Conservation (phyloP, 805 yeast genomes). For the Blastobotrys mokoenaii region DNA sequence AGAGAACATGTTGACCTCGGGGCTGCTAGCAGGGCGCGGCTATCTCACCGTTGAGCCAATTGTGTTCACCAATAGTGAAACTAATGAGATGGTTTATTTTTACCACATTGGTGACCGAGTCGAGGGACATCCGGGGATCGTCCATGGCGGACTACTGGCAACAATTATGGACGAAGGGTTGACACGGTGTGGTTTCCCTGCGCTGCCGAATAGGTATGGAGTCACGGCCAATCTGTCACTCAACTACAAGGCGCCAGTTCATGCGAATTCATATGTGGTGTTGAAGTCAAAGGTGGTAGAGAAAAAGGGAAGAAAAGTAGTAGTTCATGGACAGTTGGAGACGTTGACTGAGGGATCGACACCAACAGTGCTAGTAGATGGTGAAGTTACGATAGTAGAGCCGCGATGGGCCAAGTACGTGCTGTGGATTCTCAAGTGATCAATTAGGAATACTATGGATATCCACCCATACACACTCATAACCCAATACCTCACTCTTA, state of each 20-base stretch:
- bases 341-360: slow-evolving; percentile 17
- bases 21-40: slow-evolving; percentile 59
- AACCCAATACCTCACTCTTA: too few species aligned
- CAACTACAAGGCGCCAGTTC: slow-evolving; percentile 38
- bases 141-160: slow-evolving; percentile 73
- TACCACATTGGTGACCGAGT: slow-evolving; percentile 60
- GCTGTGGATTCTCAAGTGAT: slow-evolving; percentile 34
- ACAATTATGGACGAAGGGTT: slow-evolving; percentile 78
- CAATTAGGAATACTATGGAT: too few species aligned
- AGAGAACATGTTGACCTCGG: slow-evolving; percentile 36
- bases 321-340: slow-evolving; percentile 54
- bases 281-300: slow-evolving; percentile 56
- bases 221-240: slow-evolving; percentile 72
- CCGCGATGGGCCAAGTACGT: slow-evolving; percentile 82
- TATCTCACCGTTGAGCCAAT: slow-evolving; percentile 71
- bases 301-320: slow-evolving; percentile 62
- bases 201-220: slow-evolving; percentile 67
- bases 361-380: slow-evolving; percentile 42
- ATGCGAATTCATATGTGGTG: slow-evolving; percentile 52
- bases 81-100: slow-evolving; percentile 50
- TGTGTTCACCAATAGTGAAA: slow-evolving; percentile 42
- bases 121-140: slow-evolving; percentile 36
- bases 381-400: slow-evolving; percentile 67
- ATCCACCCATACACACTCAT: too few species aligned
- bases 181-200: slow-evolving; percentile 59